These are phyloP conservation scores for Leccinum fibrillosum DNA, from an alignment of 768 basidiomycete species.

Conservation along the genomic window DNA sequence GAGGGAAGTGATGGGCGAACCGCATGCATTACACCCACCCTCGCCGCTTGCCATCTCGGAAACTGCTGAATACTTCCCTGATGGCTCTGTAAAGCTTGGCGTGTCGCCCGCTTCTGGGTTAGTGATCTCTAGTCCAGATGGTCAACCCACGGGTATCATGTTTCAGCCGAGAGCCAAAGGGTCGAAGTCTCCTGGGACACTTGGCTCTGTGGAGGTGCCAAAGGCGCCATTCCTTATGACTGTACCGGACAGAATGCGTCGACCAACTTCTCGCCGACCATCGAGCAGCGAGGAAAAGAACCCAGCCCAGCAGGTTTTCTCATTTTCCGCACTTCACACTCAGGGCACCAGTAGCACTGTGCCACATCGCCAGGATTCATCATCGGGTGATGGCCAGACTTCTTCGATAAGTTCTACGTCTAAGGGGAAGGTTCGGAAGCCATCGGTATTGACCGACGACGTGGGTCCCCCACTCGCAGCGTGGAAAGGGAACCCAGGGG, in stretches of 20 bases:
- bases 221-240: conserved; percentile 36
- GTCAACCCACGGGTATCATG: conserved; percentile 92
- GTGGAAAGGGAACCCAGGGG: conserved; percentile 27
- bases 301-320: conserved; percentile 21
- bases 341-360: conserved; percentile 9
- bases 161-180: conserved; percentile 74
- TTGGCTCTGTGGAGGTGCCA: conserved; percentile 43
- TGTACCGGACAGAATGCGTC: conserved; percentile 25
- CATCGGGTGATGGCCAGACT: conserved; percentile 17
- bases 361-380: conserved; percentile 25
- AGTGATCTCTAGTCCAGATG: conserved; percentile 89
- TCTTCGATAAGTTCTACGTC: conserved; percentile 1
- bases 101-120: conserved; percentile 80
- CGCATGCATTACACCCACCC: conserved; percentile 46
- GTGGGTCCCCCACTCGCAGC: conserved; percentile 8
- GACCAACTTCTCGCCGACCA: conserved; percentile 24
- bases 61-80: conserved; percentile 63
- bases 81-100: conserved; percentile 67
- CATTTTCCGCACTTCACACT: conserved; percentile 30
- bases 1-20: conserved; percentile 41
- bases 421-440: conserved; percentile 28
- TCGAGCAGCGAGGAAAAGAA: conserved; percentile 29
- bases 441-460: conserved; percentile 32
- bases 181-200: conserved; percentile 31
- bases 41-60: conserved; percentile 73